Evolutionary conservation across 2,329 filamentous ascomycete species (phyloP), one percentile per base, ranked within the genome.

Genomic region (Trichoderma polysporum): DNA sequence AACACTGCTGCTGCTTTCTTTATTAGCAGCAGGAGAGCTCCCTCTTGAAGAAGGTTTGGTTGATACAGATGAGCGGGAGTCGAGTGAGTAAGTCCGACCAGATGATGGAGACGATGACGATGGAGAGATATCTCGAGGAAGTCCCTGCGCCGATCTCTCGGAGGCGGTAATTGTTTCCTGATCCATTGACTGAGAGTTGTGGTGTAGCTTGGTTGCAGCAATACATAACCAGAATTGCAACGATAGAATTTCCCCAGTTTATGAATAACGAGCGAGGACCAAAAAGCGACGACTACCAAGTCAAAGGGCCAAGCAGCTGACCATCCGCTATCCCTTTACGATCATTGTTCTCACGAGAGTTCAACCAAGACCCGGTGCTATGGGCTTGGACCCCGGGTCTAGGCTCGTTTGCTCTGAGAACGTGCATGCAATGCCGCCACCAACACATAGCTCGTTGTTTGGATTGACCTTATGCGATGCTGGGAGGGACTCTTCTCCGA

Each of bases 21-120:
- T 52, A 6, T 57, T 9, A 13, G 15, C 17, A 9, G 52, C 41
- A 3, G 60, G 66, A 2, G 66, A 68, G 8, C 53, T 25, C 3
- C 47, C 66, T 4, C 52, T 53, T 25, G 66, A 68, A 15, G 66
- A 59, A 5, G 60, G 52, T 19, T 45, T 33, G 9, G 66, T 68
- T 22, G 66, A 68, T 27, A 15, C n/a, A 2, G 59, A 45, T 17
- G 52, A 58, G 37, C 33, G 53, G 25, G 59, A 68, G 9, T 63
- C 61, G 41, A 60, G 12, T 1, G 63, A 58, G 37, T 39, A 19
- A 13, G 60, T 25, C 9, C 29, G 52, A 45, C 54, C 37, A 9
- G 64, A 63, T 9, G 53, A 41, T 33, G 53, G 59, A 25, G 59
- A 68, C 4, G 66, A 50, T 12, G 49, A 45, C 4, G 66, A 52